Evolutionary conservation across 371 early-diverging fungal species (phyloP).

Genomic region (Mucor ambiguus): DNA sequence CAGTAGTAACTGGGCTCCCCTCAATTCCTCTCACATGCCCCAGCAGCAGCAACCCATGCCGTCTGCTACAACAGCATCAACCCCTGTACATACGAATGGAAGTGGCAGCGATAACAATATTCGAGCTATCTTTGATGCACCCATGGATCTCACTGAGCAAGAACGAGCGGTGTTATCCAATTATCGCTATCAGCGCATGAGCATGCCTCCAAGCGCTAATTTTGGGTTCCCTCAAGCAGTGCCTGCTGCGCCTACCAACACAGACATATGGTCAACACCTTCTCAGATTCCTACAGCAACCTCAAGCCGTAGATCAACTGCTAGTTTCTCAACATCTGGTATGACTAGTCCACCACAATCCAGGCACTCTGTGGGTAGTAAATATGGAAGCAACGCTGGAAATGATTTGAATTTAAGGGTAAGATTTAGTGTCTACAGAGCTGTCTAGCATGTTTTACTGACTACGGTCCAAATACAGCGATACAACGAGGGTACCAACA

Average conservation of each 20-base stretch:
- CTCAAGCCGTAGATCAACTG: conserved; percentile 13
- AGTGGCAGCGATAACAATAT: conserved; percentile 24
- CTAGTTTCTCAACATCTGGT: conserved; percentile 4
- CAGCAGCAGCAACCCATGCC: conserved; percentile 20
- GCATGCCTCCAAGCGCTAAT: conserved; percentile 19
- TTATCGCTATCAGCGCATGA: conserved; percentile 27
- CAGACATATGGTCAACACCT: conserved; percentile 27
- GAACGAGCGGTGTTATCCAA: conserved; percentile 15
- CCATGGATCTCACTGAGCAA: conserved; percentile 22
- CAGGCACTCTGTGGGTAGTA: conserved; percentile 1
- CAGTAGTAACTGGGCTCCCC: conserved; percentile 10
- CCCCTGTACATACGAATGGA: conserved; percentile 30
- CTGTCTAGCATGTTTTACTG: background rate
- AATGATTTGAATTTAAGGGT: conserved; percentile 7
- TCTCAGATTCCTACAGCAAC: conserved; percentile 8
- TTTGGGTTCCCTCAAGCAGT: conserved; percentile 25
- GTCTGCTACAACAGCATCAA: conserved; percentile 10
- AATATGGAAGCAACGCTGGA: background rate
- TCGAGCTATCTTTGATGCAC: conserved; percentile 49
- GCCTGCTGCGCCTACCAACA: conserved; percentile 8
- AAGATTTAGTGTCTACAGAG: background rate
- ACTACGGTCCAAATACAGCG: background rate
- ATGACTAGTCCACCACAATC: conserved; percentile 15
- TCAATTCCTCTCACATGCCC: conserved; percentile 1
- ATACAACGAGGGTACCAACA: conserved; percentile 7